phyloP scores from a whole-genome alignment of 768 basidiomycete genomes.

The Naganishia kalamii region DNA sequence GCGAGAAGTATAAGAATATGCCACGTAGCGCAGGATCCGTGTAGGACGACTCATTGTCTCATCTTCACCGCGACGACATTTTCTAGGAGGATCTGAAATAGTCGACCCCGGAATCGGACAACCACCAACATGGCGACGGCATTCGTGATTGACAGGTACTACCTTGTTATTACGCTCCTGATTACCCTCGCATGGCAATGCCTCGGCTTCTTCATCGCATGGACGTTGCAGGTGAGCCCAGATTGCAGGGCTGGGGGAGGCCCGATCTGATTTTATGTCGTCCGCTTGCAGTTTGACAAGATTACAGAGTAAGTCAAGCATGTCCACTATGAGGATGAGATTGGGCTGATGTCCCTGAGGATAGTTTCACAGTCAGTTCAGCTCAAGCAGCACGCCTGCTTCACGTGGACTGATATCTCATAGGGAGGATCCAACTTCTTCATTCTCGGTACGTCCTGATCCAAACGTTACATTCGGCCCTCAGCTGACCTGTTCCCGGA shows the following conservation, averaged over 20 bases:
- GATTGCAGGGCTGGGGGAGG: background rate
- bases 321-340: background rate
- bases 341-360: conserved; percentile 52
- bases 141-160: conserved; percentile 35
- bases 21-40: too few relatives aligned
- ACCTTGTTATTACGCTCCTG: conserved; percentile 37
- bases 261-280: background rate
- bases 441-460: conserved; percentile 50
- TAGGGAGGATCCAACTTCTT: conserved; percentile 62
- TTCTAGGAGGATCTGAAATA: too few relatives aligned
- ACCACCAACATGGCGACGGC: background rate
- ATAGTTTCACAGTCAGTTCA: conserved; percentile 26
- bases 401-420: background rate
- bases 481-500: background rate
- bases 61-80: too few relatives aligned
- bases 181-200: conserved; percentile 53
- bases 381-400: background rate
- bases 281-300: conserved; percentile 69
- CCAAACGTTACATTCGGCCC: background rate
- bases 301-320: conserved; percentile 55
- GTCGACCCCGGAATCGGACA: background rate
- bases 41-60: too few relatives aligned
- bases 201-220: conserved; percentile 60
- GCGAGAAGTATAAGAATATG: too few relatives aligned
- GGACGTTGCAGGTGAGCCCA: conserved; percentile 53